Percentiles rank a stretch among this genome's conserved stretches.
Conservation (phyloP, 176 grass and related monocot genomes). For the Carex parvula region DNA sequence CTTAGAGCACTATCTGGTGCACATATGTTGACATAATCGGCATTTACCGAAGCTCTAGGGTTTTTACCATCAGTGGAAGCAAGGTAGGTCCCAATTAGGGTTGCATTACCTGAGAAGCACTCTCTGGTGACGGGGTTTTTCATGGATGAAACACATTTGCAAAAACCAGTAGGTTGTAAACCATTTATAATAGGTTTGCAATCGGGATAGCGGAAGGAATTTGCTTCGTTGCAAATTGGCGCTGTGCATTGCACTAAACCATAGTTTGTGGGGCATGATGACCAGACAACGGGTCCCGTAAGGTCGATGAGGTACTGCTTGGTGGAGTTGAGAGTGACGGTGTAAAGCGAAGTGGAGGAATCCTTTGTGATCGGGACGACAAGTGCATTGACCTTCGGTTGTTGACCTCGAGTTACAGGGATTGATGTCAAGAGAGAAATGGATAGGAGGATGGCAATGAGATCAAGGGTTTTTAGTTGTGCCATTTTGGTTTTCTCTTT, state of each 20-base stretch:
- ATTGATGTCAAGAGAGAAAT: not conserved
- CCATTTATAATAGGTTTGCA: not conserved
- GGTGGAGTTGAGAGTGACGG: not conserved
- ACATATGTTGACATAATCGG: constrained; percentile 34
- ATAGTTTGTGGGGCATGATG: constrained; percentile 16
- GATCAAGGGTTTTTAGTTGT: not conserved
- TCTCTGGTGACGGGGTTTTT: constrained; percentile 38
- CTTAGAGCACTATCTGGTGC: constrained; percentile 17
- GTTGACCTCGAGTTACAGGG: not conserved
- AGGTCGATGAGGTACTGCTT: constrained; percentile 30
- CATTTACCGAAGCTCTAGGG: constrained; percentile 25
- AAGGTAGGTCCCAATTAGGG: constrained; percentile 6
- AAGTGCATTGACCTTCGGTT: constrained; percentile 18
- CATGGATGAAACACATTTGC: constrained; percentile 41
- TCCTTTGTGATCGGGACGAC: constrained; percentile 31
- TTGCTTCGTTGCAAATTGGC: constrained; percentile 3
- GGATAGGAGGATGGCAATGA: not conserved
- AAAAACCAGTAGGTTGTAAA: not conserved
- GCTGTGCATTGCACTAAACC: not conserved
- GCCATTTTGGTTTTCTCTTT: not conserved
- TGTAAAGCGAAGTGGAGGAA: constrained; percentile 34
- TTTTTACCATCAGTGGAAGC: constrained; percentile 58
- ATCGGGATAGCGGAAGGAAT: not conserved
- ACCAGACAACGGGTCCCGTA: constrained; percentile 25
- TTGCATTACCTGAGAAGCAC: constrained; percentile 20